Evolutionary conservation across 2,329 filamentous ascomycete genomes (phyloP), one percentile per base, ranked within the genome.

Genomic region (Apiospora saccharicola): DNA sequence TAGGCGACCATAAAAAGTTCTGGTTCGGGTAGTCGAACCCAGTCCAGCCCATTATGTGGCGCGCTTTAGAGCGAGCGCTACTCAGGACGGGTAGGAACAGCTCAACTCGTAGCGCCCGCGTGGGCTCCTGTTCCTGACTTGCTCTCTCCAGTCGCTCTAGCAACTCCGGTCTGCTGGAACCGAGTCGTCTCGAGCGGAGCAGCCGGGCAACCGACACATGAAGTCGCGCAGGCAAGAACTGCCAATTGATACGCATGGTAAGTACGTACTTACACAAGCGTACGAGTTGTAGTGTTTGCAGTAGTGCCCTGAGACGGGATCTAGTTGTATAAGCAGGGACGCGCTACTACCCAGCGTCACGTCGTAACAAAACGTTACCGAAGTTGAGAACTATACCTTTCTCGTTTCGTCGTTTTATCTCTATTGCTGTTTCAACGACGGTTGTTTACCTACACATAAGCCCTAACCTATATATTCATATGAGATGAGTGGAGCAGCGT

Each of bases 371-470:
- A 13, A 14, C 26, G 16, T 57, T 57, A 34, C 30, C 14, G 53
- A 61, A 22, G 34, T 3, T 7, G 57, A 41, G 7, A n/a, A 12
- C 34, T 8, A 64, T 19, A n/a, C 41, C 30, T 64, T 19, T 41
- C 19, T n/a, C 44, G 13, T 26, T 51, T 26, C 51, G 51, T 57
- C 53, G 53, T 61, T 64, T 64, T 8, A 64, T 64, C 34, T n/a
- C 34, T 64, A 41, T 41, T 12, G 57, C 19, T 5, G 57, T 41
- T n/a, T 41, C 30, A 14, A 2, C 34, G 16, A 2, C 34, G 16
- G 37, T 64, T 64, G 57, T 64, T 64, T 41, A 37, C 19, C 7
- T 30, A 30, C 26, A 30, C 26, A 30, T 30, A 30, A 30, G 26
- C 26, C 26, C 26, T 30, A 30, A 30, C 26, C 30, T 7, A 37